Percentiles rank a stretch among this genome's conserved stretches.
These are phyloP conservation scores for Chytriomyces confervae DNA, from an alignment of 192 early-diverging fungal species.

Conservation along the genomic window DNA sequence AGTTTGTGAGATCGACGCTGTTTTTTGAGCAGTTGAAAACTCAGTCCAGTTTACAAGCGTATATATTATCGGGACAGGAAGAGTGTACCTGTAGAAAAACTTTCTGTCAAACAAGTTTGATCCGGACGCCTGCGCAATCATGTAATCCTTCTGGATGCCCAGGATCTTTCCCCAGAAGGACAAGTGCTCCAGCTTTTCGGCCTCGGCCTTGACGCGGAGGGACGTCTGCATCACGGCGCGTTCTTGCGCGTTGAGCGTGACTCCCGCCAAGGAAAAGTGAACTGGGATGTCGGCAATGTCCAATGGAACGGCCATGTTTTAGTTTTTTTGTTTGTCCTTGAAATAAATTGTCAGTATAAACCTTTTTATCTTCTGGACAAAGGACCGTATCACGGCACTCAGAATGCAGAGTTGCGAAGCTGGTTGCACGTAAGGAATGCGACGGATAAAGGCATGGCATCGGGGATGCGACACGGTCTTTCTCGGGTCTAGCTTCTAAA, in stretches of 20 bases:
- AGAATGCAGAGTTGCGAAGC: too few species aligned
- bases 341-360: too few species aligned
- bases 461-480: too few species aligned
- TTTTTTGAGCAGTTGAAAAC: not conserved
- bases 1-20: constrained; percentile 58
- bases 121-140: constrained; percentile 51
- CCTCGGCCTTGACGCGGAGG: constrained; percentile 53
- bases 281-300: constrained; percentile 43
- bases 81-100: constrained; percentile 57
- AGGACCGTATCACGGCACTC: too few species aligned
- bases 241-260: constrained; percentile 63
- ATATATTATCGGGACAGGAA: not conserved
- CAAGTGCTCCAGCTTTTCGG: constrained; percentile 59
- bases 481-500: too few species aligned
- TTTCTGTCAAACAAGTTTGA: constrained; percentile 55
- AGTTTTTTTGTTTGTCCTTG: too few species aligned
- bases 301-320: not conserved
- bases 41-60: not conserved
- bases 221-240: constrained; percentile 50
- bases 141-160: constrained; percentile 62
- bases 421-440: too few species aligned
- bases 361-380: too few species aligned
- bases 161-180: constrained; percentile 64
- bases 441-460: too few species aligned
- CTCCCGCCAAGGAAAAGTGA: constrained; percentile 55